Base-by-base conservation (phyloP, 352 stramenopile species). In the Chrysophaeum taylorii region DNA sequence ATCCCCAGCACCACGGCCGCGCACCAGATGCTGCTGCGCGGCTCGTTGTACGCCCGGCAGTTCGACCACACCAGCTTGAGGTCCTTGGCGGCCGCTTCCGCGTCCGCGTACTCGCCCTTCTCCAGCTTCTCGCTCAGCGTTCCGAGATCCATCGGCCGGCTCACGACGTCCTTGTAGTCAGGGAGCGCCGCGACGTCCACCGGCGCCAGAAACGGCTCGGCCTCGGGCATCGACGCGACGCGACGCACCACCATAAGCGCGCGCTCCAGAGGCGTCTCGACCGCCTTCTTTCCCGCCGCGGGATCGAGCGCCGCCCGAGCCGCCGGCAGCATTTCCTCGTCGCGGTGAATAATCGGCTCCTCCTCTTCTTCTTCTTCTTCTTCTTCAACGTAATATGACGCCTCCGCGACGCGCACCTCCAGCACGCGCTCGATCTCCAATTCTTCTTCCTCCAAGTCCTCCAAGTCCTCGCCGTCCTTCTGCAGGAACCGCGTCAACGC, bases 1-100 rank as follows among this genome's bases (percentile, higher is more conserved):
- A 90, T 91, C 23, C 81, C 86, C 77, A 91, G 87, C 74, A 87
- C 88, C 69, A 89, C 82, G 18, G 82, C 86, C 15, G 87, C 82
- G 50, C 87, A 76, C 84, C 84, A 92, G 75, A 90, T 89, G 9
- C 79, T 77, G 25, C 78, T 85, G 23, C 84, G 81, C 50, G 89
- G 82, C 31, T 84, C 73, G 75, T 92, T 92, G 64, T 89, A 92
- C 60, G 87, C 83, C 57, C 39, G 35, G 35, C 33, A 70, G 63
- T 38, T 48, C 5, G 63, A 12, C 5, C 4, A 70, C 21, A 43
- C 33, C 25, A 52, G 35, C 18, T 23, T 14, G 4, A 48, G 36
- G n/a, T 50, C 36, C 5, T 36, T 53, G 7, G 57, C 57, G 9
- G 35, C 7, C 14, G 63, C 39, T 23, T 64, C n/a, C 21, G 31